Percentiles rank a stretch among this genome's conserved stretches.
Evolutionary conservation across 441 rosid genomes (phyloP).

Genomic region (Erodium moschatum): DNA sequence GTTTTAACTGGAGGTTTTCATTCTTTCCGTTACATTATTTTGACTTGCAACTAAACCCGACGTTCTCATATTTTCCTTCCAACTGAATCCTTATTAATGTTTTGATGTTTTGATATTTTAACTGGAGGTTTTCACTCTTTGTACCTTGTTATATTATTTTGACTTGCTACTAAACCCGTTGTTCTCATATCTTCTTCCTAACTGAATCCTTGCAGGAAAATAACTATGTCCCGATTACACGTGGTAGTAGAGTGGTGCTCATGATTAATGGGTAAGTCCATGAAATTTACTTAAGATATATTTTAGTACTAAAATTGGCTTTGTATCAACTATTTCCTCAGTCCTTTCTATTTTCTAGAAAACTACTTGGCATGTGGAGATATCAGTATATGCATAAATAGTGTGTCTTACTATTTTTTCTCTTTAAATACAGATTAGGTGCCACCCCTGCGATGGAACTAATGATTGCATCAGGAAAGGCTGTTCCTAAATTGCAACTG

Average conservation of each 20-base stretch:
- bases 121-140: no score
- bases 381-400: constrained; percentile 1
- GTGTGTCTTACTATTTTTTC: constrained; percentile 9
- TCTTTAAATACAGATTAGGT: constrained; percentile 54
- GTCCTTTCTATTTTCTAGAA: neutral
- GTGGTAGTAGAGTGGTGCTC: constrained; percentile 87
- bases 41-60: neutral
- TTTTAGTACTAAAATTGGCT: neutral
- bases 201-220: constrained; percentile 63
- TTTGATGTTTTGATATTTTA: neutral
- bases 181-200: constrained; percentile 4
- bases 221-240: constrained; percentile 82
- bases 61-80: neutral
- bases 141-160: neutral
- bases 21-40: neutral
- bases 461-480: constrained; percentile 89
- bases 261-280: constrained; percentile 82
- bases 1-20: no score
- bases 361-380: neutral
- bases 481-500: constrained; percentile 81
- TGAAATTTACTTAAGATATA: constrained; percentile 10
- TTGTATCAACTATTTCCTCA: neutral
- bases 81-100: constrained; percentile 29
- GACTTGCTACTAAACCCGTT: neutral
- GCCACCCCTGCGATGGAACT: constrained; percentile 90